phyloP scores from a whole-genome alignment of 2,329 filamentous ascomycete species.

The Diplodia seriata region DNA sequence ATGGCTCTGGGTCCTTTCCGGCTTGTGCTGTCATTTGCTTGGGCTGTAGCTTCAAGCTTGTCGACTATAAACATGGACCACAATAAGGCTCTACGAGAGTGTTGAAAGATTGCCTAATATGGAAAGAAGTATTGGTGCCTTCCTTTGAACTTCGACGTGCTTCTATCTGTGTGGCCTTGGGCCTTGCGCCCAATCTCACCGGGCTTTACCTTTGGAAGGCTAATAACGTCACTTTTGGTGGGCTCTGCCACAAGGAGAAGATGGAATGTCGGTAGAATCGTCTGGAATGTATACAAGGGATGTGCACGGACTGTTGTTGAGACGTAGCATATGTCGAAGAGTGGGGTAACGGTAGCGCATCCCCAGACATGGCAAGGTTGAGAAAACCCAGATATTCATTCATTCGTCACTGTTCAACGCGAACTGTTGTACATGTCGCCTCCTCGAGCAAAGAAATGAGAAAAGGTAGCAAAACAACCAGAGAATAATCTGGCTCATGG shows the following conservation, averaged over 20 bases:
- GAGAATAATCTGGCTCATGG: slow-evolving; percentile 6
- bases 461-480: slow-evolving; percentile 17
- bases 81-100: neutral
- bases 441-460: neutral
- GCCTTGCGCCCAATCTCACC: neutral
- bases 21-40: neutral
- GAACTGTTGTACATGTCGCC: slow-evolving; percentile 25
- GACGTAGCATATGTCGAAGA: neutral
- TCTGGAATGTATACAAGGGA: neutral
- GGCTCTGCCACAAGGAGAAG: neutral
- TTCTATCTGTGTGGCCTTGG: neutral
- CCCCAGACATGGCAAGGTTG: neutral
- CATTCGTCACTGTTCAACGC: slow-evolving; percentile 30
- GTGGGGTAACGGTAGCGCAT: neutral
- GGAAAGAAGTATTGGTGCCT: neutral
- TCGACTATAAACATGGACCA: neutral
- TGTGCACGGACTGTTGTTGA: neutral
- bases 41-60: neutral
- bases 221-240: neutral
- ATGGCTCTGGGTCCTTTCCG: neutral
- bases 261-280: slow-evolving; percentile 2
- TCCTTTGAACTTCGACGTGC: neutral
- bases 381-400: slow-evolving; percentile 1
- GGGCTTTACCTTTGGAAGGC: neutral
- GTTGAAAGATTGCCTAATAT: neutral